A percentile compares a stretch with the other conserved stretches of the same genome.
phyloP scores from a whole-genome alignment of 176 grass and related monocot species.

The Oryza nivara region DNA sequence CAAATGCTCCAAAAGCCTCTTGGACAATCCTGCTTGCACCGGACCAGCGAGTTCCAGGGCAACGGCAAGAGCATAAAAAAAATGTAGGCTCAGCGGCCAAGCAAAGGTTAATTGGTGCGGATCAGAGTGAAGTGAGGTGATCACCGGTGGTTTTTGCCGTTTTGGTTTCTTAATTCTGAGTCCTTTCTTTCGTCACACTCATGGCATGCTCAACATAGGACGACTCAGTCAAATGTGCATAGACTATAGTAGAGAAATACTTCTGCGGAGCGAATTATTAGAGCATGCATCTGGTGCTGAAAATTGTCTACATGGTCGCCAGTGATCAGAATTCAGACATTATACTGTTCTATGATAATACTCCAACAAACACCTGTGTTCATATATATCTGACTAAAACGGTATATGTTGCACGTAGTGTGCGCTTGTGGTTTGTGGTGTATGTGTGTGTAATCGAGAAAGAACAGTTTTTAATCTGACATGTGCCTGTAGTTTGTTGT shows the following conservation, averaged over 20 bases:
- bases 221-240: not conserved
- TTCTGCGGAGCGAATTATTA: not conserved
- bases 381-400: not conserved
- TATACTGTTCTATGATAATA: not conserved
- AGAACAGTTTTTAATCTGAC: not conserved
- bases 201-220: slow-evolving; percentile 30
- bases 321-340: not conserved
- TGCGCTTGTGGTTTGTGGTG: too few species aligned
- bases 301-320: not conserved
- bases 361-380: not conserved
- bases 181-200: slow-evolving; percentile 46
- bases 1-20: not conserved
- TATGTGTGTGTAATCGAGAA: too few species aligned
- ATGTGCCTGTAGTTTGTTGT: not conserved
- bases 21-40: not conserved
- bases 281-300: slow-evolving; percentile 9
- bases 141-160: not conserved
- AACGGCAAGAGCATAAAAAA: not conserved
- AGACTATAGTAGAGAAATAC: not conserved
- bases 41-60: not conserved
- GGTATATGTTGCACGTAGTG: too few species aligned
- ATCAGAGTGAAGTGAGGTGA: not conserved
- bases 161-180: slow-evolving; percentile 37
- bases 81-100: not conserved
- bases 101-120: not conserved